A percentile compares a stretch with the other conserved stretches of the same genome.
phyloP scores from a whole-genome alignment of 768 basidiomycete genomes.

The Lentinula sp. region DNA sequence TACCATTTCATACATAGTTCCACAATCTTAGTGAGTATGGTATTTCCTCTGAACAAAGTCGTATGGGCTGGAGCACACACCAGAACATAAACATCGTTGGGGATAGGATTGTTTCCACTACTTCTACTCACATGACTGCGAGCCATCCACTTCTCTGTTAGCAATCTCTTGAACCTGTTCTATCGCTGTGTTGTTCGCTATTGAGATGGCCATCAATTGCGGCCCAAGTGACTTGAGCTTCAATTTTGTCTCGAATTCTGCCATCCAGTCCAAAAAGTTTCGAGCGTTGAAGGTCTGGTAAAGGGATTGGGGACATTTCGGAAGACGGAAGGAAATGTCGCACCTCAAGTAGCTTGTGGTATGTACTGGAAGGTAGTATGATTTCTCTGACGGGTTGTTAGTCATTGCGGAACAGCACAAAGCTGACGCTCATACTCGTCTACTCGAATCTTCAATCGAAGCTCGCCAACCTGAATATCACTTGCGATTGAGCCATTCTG shows the following conservation, averaged over 20 bases:
- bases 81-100: background rate
- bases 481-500: conserved; percentile 39
- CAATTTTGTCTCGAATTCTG: conserved; percentile 59
- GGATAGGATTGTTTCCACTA: background rate
- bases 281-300: conserved; percentile 48
- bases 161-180: conserved; percentile 68
- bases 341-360: conserved; percentile 56
- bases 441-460: conserved; percentile 66
- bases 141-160: conserved; percentile 63
- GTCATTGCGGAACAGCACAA: background rate
- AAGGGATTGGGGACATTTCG: background rate
- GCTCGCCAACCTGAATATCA: conserved; percentile 66
- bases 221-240: conserved; percentile 58
- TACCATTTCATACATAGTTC: conserved; percentile 80
- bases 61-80: conserved; percentile 49
- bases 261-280: conserved; percentile 72
- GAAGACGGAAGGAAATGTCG: conserved; percentile 10
- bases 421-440: conserved; percentile 54
- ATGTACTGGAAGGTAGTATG: conserved; percentile 63
- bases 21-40: conserved; percentile 65
- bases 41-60: conserved; percentile 69
- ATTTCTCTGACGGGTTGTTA: conserved; percentile 52
- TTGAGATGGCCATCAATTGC: conserved; percentile 63
- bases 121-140: conserved; percentile 50
- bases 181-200: conserved; percentile 59